These are phyloP conservation scores for Ascodesmis nigricans DNA, from an alignment of 495 filamentous ascomycete genomes.

Conservation along the genomic window DNA sequence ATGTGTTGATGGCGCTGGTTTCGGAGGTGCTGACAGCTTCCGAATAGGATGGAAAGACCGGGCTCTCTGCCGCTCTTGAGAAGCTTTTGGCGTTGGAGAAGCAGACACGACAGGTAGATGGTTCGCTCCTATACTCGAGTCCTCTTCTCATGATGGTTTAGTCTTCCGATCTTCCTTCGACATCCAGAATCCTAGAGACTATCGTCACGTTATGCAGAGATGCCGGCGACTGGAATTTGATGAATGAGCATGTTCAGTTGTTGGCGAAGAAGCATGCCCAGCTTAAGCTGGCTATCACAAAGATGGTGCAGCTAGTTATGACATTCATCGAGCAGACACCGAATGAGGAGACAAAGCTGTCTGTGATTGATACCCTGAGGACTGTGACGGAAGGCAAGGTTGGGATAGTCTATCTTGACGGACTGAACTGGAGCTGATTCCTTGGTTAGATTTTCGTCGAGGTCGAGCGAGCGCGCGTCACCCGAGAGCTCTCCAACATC, in stretches of 20 bases:
- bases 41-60: conserved; percentile 32
- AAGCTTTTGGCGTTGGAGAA: conserved; percentile 83
- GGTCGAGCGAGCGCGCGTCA: conserved; percentile 89
- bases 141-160: conserved; percentile 23
- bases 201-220: conserved; percentile 91
- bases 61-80: conserved; percentile 70
- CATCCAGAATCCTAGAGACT: conserved; percentile 61
- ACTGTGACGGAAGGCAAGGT: conserved; percentile 97
- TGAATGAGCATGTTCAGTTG: conserved; percentile 88
- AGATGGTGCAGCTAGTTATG: conserved; percentile 97
- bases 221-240: conserved; percentile 68
- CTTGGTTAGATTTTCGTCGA: conserved; percentile 72
- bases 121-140: conserved; percentile 1
- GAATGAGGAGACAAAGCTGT: conserved; percentile 62
- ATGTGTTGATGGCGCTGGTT: conserved; percentile 10
- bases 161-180: conserved; percentile 88
- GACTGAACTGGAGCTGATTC: neutral
- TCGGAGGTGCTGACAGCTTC: conserved; percentile 3
- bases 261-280: conserved; percentile 99
- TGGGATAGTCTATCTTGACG: conserved; percentile 7
- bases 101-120: conserved; percentile 70
- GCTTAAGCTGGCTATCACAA: conserved; percentile 94
- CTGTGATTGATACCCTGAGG: conserved; percentile 79
- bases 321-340: conserved; percentile 63
- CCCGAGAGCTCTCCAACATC: conserved; percentile 83